Percentiles rank a stretch among this genome's conserved stretches.
Conservation (phyloP, 2,329 filamentous ascomycete genomes). For the Colletotrichum cordylinicola region DNA sequence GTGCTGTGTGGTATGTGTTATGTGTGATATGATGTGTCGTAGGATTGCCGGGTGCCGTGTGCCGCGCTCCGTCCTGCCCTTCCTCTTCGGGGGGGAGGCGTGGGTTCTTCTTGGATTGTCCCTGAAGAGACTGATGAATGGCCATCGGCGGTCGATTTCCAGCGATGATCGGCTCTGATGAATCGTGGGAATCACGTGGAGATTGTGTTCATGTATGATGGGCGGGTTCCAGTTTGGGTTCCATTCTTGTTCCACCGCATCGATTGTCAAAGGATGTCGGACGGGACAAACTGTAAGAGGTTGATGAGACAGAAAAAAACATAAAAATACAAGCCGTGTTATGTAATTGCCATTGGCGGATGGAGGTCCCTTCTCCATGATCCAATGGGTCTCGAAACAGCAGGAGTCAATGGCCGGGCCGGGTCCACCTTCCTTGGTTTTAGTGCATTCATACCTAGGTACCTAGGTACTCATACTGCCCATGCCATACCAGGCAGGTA, state of each 20-base stretch:
- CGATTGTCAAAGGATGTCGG: neutral
- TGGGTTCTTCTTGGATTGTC: neutral
- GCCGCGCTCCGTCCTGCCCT: neutral
- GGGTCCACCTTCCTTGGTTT: constrained; percentile 4
- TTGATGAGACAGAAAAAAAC: neutral
- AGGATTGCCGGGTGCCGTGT: neutral
- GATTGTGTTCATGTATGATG: neutral
- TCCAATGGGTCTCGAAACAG: constrained; percentile 13
- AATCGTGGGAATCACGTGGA: constrained; percentile 1
- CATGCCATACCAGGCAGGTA: neutral
- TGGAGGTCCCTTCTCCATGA: neutral
- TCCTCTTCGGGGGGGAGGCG: neutral
- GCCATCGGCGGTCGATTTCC: neutral
- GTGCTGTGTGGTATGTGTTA: neutral
- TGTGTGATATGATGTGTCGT: neutral
- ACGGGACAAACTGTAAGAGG: neutral
- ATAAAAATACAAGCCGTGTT: neutral
- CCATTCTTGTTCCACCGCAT: neutral
- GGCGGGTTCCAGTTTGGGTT: neutral
- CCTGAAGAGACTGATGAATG: neutral
- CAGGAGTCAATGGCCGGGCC: constrained; percentile 15
- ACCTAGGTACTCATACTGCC: too few relatives aligned
- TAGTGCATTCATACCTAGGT: neutral
- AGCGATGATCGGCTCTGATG: neutral
- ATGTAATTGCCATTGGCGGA: neutral